Evolutionary conservation across 1,139 yeast species (phyloP).

Genomic region (Arxiozyma telluris): DNA sequence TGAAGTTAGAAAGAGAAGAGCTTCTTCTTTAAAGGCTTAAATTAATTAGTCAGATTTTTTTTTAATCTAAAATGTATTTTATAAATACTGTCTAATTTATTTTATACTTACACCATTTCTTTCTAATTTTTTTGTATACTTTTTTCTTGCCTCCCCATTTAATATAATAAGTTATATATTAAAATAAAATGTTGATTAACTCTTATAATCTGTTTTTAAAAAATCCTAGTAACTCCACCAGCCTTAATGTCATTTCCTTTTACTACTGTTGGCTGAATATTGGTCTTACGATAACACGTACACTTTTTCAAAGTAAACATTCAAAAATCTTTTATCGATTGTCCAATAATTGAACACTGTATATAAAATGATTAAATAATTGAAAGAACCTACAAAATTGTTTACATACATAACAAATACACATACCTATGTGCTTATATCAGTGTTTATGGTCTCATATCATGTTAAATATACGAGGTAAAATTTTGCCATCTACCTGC

Average conservation of each 20-base stretch:
- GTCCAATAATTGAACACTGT: too few species aligned
- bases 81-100: conserved; percentile 2
- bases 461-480: conserved; percentile 1
- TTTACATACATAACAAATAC: not conserved
- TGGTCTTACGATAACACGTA: not conserved
- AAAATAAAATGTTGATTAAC: conserved; percentile 1
- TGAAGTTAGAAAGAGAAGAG: conserved; percentile 98
- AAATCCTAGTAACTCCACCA: too few species aligned
- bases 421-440: too few species aligned
- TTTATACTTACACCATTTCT: conserved; percentile 10
- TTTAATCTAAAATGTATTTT: not conserved
- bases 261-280: not conserved
- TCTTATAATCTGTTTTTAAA: not conserved
- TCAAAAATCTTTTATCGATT: too few species aligned
- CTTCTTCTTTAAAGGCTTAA: conserved; percentile 92
- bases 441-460: too few species aligned
- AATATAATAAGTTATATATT: conserved; percentile 3
- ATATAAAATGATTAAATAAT: too few species aligned
- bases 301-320: too few species aligned
- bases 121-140: conserved; percentile 11
- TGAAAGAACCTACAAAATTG: too few species aligned
- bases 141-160: conserved; percentile 3
- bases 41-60: conserved; percentile 1
- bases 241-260: too few species aligned
- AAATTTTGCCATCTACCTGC: conserved; percentile 10